Base-by-base conservation (phyloP, 257 asterid species). In the Solanum pennellii region DNA sequence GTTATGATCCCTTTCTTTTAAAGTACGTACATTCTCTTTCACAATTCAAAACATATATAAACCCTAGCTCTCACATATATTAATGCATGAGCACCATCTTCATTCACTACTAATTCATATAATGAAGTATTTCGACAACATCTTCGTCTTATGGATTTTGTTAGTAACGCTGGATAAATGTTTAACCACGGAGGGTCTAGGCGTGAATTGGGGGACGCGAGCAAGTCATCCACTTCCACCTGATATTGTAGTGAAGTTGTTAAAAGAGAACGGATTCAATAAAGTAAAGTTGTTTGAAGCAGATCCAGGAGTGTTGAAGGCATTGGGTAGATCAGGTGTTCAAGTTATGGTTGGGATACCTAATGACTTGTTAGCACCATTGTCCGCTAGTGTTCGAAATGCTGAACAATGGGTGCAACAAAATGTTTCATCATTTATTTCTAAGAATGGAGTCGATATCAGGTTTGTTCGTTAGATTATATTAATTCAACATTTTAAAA, bases 261-360 rank as follows among this genome's bases (percentile, higher is more conserved):
- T 97, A 95, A 96, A 90, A 73, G 98, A 93, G 88, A 97, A 95
- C 9, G 98, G 98, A 8, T 91, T 95, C 83, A 76, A 94, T 88
- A 95, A 93, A 86, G 99, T 95, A 88, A 97, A 97, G 87, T 90
- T 97, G n/a, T 97, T 97, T 44, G 98, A 97, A 88, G 97, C 98
- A 0, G 96, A 92, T 13, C 94, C 98, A 15, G 89, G 85, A 21
- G 96, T 92, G 2, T 12, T 95, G 92, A 83, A 71, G 86, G 98
- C 98, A 33, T 94, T 97, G 3, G 98, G 94, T 6, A 93, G 91
- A 87, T 93, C 98, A 0, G 98, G 96, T 12, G 93, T 97, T 23
- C 90, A 94, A 77, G 99, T 95, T 72, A 96, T 96, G 99, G 96
- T 96, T 31, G 99, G 99, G 20, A 96, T 96, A 18, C 98, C 99